phyloP scores from a whole-genome alignment of 2,329 filamentous ascomycete genomes.

The Nemania bipapillata region DNA sequence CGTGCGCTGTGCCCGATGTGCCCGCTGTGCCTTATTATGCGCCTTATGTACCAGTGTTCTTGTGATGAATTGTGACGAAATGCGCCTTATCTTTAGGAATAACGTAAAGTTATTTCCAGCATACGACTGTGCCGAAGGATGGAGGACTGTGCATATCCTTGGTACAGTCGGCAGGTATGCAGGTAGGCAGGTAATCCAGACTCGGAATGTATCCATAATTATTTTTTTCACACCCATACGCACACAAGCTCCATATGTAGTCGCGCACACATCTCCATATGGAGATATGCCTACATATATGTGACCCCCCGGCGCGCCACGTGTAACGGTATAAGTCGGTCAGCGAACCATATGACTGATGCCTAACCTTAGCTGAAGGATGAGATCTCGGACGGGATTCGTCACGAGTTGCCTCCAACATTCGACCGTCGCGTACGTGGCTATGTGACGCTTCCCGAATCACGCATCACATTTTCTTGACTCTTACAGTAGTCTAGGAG shows the following conservation, averaged over 20 bases:
- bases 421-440: background rate
- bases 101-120: conserved; percentile 17
- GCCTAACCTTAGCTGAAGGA: conserved; percentile 12
- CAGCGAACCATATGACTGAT: conserved; percentile 26
- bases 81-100: conserved; percentile 23
- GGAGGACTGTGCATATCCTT: background rate
- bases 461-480: too few relatives aligned
- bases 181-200: too few relatives aligned
- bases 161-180: too few relatives aligned
- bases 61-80: conserved; percentile 3
- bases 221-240: too few relatives aligned
- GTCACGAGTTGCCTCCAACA: background rate
- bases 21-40: background rate
- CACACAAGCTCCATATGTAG: too few relatives aligned
- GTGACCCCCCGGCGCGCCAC: conserved; percentile 6
- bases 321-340: conserved; percentile 22
- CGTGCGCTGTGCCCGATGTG: background rate
- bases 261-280: too few relatives aligned
- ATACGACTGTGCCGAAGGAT: background rate
- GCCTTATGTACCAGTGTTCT: background rate
- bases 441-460: background rate
- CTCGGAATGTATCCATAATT: too few relatives aligned
- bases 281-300: background rate
- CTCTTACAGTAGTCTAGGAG: too few relatives aligned
- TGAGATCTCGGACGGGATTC: background rate